Conservation (phyloP, 768 basidiomycete genomes). For the Mycena galopus region DNA sequence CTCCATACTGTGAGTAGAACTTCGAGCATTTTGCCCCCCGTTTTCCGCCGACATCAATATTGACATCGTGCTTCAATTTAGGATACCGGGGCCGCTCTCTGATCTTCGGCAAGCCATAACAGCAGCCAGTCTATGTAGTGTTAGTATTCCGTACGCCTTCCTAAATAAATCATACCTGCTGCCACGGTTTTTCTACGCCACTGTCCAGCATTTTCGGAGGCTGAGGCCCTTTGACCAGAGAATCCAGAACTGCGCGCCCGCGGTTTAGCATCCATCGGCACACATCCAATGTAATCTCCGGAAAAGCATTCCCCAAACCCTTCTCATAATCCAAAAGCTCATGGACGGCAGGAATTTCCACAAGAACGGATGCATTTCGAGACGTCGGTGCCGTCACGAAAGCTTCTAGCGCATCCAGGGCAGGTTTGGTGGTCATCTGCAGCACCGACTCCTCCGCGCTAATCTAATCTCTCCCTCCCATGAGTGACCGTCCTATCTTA, state of each 20-base stretch:
- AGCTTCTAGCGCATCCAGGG: not conserved
- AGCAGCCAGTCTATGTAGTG: conserved; percentile 31
- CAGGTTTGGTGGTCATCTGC: not conserved
- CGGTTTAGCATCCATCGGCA: conserved; percentile 7
- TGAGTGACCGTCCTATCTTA: not conserved
- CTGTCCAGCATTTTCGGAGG: not conserved
- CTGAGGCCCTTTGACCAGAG: not conserved
- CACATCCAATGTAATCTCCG: not conserved
- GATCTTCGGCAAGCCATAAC: conserved; percentile 38
- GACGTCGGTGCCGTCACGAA: not conserved
- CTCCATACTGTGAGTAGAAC: conserved; percentile 38
- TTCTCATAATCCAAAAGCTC: conserved; percentile 5
- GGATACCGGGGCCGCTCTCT: conserved; percentile 30
- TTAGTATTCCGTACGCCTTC: not conserved
- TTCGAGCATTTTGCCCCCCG: conserved; percentile 39
- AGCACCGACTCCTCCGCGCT: conserved; percentile 6
- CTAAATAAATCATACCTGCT: conserved; percentile 8
- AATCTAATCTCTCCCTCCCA: not conserved
- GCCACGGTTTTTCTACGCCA: not conserved
- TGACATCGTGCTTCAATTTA: conserved; percentile 24
- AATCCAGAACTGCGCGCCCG: not conserved
- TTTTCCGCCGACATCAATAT: not conserved
- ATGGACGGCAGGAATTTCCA: conserved; percentile 7
- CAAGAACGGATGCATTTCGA: not conserved
- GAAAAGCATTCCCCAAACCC: not conserved